phyloP scores from a whole-genome alignment of 768 basidiomycete species.

The Phaeotremella skinneri region DNA sequence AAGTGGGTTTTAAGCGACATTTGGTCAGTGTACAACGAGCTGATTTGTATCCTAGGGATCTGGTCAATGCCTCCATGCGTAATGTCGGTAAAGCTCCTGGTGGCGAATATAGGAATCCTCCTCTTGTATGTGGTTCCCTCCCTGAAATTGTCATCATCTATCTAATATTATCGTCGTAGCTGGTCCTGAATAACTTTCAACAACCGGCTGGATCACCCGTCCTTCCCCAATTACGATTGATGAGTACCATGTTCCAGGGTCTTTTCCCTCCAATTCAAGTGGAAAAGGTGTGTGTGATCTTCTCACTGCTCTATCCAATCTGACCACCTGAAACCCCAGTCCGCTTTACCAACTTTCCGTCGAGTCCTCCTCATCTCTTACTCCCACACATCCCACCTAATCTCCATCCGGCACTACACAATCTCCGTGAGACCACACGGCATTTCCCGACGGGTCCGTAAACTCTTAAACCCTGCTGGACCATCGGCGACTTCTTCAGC shows the following conservation, averaged over 20 bases:
- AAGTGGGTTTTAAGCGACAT: slow-evolving; percentile 54
- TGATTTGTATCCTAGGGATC: slow-evolving; percentile 36
- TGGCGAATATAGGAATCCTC: slow-evolving; percentile 73
- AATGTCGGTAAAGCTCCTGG: slow-evolving; percentile 51
- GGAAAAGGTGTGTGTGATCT: slow-evolving; percentile 49
- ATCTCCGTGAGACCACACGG: slow-evolving; percentile 95
- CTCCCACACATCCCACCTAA: slow-evolving; percentile 75
- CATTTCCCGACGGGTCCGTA: slow-evolving; percentile 84
- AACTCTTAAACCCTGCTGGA: slow-evolving; percentile 62
- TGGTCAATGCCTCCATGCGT: slow-evolving; percentile 46
- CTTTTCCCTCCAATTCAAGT: slow-evolving; percentile 83
- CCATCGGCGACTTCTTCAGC: slow-evolving; percentile 50
- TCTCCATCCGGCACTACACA: slow-evolving; percentile 91
- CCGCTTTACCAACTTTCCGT: slow-evolving; percentile 65
- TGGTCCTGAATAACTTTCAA: slow-evolving; percentile 75
- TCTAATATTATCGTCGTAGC: slow-evolving; percentile 55
- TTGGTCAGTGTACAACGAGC: not conserved
- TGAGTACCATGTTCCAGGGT: slow-evolving; percentile 94
- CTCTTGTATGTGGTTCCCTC: slow-evolving; percentile 74
- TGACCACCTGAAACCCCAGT: slow-evolving; percentile 65
- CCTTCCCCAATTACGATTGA: slow-evolving; percentile 78
- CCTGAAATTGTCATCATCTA: not conserved
- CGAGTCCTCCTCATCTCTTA: slow-evolving; percentile 91
- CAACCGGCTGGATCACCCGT: slow-evolving; percentile 57
- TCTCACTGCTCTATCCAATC: slow-evolving; percentile 40